phyloP scores from a whole-genome alignment of 805 yeast species.

The Candida methanosorbosa region DNA sequence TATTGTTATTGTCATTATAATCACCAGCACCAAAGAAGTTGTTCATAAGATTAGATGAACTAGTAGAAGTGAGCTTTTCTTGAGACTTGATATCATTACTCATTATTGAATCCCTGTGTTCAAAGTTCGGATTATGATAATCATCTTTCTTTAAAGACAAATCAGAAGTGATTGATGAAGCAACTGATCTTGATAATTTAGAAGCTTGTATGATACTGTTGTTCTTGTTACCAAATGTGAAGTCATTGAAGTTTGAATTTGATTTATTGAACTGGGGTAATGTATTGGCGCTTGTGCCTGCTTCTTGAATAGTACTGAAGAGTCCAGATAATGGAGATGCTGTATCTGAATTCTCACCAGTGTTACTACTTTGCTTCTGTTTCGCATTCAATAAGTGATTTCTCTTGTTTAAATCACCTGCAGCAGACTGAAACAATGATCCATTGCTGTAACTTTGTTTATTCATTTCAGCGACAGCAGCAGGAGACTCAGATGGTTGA shows the following conservation, averaged over 20 bases:
- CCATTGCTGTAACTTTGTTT: no score
- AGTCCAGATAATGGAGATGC: constrained; percentile 12
- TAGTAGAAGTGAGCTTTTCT: not conserved
- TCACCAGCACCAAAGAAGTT: constrained; percentile 1
- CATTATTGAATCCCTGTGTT: constrained; percentile 13
- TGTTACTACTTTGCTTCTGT: no score
- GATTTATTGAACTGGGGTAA: not conserved
- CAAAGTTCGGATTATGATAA: constrained; percentile 15
- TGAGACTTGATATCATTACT: constrained; percentile 4
- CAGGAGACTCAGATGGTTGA: no score
- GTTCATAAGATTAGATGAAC: not conserved
- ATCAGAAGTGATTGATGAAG: constrained; percentile 14
- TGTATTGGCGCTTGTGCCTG: no score
- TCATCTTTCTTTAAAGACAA: constrained; percentile 10
- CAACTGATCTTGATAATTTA: constrained; percentile 2
- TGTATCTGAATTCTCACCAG: no score
- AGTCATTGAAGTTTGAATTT: not conserved
- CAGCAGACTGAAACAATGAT: no score
- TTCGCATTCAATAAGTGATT: no score
- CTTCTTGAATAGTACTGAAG: constrained; percentile 12
- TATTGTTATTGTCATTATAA: constrained; percentile 3
- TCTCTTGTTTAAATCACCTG: no score
- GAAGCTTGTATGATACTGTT: not conserved
- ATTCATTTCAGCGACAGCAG: no score
- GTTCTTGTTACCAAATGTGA: not conserved